These are phyloP conservation scores for Ascosphaera acerosa DNA, from an alignment of 2,329 filamentous ascomycete genomes.

Conservation along the genomic window DNA sequence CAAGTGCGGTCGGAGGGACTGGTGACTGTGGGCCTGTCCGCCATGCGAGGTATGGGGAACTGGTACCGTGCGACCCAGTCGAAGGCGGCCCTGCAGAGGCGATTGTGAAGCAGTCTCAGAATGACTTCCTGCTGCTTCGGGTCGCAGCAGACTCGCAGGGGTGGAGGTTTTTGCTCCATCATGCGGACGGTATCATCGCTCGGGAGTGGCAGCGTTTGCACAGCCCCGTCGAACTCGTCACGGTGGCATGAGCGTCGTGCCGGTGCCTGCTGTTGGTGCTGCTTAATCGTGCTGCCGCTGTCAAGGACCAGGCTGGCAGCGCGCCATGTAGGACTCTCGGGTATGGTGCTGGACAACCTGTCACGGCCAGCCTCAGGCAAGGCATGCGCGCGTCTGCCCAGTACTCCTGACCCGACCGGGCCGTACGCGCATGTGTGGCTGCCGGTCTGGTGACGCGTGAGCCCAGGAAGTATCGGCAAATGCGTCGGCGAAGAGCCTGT, in stretches of 20 bases:
- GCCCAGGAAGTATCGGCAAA: no score
- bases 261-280: no score
- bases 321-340: no score
- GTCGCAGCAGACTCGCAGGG: slow-evolving; percentile 57
- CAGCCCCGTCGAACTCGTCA: slow-evolving; percentile 73
- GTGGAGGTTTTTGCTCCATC: slow-evolving; percentile 56
- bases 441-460: no score
- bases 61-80: slow-evolving; percentile 82
- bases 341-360: no score
- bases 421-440: no score
- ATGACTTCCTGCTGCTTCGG: slow-evolving; percentile 69
- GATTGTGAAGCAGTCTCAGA: slow-evolving; percentile 56
- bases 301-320: no score
- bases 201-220: slow-evolving; percentile 54
- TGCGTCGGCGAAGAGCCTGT: no score
- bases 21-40: slow-evolving; percentile 56
- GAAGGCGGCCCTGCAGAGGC: slow-evolving; percentile 62
- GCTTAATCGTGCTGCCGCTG: no score
- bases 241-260: slow-evolving; percentile 49
- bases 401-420: no score
- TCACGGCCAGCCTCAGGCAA: no score
- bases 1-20: slow-evolving; percentile 56
- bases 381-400: no score
- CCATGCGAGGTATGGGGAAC: slow-evolving; percentile 63
- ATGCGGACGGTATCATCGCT: slow-evolving; percentile 44